Conservation (phyloP, 2,329 filamentous ascomycete species). For the Sporothrix pallida region DNA sequence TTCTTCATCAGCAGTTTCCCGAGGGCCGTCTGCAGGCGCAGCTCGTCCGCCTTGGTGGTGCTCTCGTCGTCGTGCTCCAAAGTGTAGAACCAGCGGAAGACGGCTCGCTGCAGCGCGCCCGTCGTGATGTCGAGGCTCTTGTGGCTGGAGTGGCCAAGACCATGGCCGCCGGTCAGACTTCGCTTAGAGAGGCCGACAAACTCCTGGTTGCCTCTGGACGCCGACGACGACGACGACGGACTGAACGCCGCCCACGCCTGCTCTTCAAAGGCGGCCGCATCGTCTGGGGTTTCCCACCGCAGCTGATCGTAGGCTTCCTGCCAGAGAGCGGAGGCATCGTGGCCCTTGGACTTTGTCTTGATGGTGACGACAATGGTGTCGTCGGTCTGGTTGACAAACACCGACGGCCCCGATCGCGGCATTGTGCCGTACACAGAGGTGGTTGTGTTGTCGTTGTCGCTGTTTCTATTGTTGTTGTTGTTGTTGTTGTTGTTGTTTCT, state of each 20-base stretch:
- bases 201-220: no score
- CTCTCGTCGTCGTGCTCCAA: not conserved
- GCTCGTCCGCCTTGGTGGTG: no score
- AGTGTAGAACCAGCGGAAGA: no score
- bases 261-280: conserved; percentile 13
- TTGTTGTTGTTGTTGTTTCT: not conserved
- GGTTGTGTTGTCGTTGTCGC: not conserved
- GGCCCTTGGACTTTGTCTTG: not conserved
- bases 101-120: no score
- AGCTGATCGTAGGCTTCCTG: conserved; percentile 20
- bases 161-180: no score
- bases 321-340: conserved; percentile 22
- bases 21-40: no score
- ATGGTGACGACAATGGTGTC: conserved; percentile 28
- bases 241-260: not conserved
- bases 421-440: no score
- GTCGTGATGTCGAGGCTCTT: no score
- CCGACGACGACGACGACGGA: no score
- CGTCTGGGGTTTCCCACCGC: not conserved
- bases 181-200: no score
- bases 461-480: not conserved
- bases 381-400: conserved; percentile 7
- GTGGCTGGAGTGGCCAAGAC: no score
- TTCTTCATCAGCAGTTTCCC: conserved; percentile 18
- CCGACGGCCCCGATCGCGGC: no score